phyloP scores from a whole-genome alignment of 768 basidiomycete genomes.

The Mycena vitilis region DNA sequence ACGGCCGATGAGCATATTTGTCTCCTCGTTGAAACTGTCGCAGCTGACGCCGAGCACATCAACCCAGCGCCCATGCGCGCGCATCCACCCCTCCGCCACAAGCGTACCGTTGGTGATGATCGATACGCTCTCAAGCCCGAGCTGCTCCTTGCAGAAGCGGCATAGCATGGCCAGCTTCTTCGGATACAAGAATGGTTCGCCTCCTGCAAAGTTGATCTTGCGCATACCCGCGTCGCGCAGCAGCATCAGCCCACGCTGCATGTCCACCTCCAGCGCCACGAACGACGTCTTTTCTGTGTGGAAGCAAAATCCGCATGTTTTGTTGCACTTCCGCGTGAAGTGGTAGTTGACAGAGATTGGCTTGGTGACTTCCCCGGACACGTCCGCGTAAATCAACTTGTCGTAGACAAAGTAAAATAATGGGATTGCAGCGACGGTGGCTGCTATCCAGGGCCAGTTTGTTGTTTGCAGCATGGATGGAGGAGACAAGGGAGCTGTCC shows the following conservation, averaged over 20 bases:
- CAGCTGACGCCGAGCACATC: conserved; percentile 9
- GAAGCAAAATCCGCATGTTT: conserved; percentile 11
- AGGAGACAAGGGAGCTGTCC: background rate
- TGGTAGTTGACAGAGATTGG: conserved; percentile 10
- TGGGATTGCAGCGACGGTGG: background rate
- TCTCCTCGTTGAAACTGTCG: conserved; percentile 9
- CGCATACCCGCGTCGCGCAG: conserved; percentile 10
- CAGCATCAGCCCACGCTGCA: conserved; percentile 7
- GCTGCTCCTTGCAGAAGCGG: conserved; percentile 14
- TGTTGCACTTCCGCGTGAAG: conserved; percentile 8
- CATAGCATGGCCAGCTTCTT: conserved; percentile 7
- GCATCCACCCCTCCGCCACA: conserved; percentile 7
- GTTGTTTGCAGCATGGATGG: background rate
- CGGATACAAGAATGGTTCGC: conserved; percentile 14
- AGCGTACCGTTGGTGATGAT: conserved; percentile 14
- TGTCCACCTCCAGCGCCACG: conserved; percentile 3
- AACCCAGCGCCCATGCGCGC: conserved; percentile 1
- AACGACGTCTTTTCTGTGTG: conserved; percentile 14
- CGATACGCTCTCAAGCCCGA: conserved; percentile 8
- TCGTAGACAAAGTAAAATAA: background rate
- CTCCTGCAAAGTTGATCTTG: conserved; percentile 5
- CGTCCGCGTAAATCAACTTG: background rate
- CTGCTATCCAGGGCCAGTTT: conserved; percentile 4
- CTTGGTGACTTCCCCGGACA: background rate
- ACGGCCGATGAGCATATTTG: conserved; percentile 10